Base-by-base conservation (phyloP, 305 asterid species). In the Fraxinus baroniana region DNA sequence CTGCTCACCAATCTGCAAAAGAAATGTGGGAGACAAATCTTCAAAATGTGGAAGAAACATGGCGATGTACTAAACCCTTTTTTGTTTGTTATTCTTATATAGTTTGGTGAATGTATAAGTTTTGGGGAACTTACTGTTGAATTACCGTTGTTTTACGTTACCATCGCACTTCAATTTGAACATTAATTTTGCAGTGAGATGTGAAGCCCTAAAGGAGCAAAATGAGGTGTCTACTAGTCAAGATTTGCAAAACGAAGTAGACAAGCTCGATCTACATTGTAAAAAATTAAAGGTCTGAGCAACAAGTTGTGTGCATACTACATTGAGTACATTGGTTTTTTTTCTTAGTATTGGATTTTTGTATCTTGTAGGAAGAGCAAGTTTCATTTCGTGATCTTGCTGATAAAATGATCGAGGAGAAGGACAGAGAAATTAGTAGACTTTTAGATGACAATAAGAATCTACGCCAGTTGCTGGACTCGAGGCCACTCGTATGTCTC, bases 401-500 rank as follows among this genome's bases (percentile, higher is more conserved):
- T 86, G 99, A 97, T 89, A 94, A 88, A 90, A 88, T 97, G 96
- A 91, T 97, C 66, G 98, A 93, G 89, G 97, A 97, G 89, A 97
- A 97, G 88, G 99, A 97, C 85, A 87, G 85, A 57, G 98, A 97
- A 82, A 93, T 95, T 81, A 90, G 96, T 77, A 86, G 97, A 84
- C 97, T 95, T 85, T 82, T 91, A 89, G 89, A 91, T 88, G 98
- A 95, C 70, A 93, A 89, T 13, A 91, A 92, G 87, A 89, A 87
- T 83, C 94, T 97, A 37, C 94, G 83, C 66, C 93, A 89, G 75
- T 85, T 88, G 85, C 90, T 94, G 84, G 92, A 93, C 79, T 89
- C 95, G 35, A 94, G 90, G 86, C 91, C 92, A 77, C 85, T 85
- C 68, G 98, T 97, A 91, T 49, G 89, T 83, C 77, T 79, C 87